These are phyloP conservation scores for Torulaspora pretoriensis DNA, from an alignment of 1,139 yeast genomes.

Conservation along the genomic window DNA sequence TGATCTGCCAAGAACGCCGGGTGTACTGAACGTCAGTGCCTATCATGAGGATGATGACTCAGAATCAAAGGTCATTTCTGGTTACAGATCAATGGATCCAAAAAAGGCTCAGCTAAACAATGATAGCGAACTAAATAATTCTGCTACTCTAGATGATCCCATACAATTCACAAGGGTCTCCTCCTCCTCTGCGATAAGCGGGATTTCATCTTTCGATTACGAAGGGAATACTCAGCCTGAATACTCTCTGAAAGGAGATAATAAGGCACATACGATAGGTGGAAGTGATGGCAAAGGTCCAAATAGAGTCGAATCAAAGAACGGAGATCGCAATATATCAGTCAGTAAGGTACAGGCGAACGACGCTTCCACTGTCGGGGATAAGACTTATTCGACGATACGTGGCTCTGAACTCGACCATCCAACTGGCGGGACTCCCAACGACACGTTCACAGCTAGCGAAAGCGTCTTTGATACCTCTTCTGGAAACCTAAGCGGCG, in stretches of 20 bases:
- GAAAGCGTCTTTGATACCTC: conserved; percentile 14
- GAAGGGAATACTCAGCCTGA: conserved; percentile 16
- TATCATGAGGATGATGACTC: conserved; percentile 27
- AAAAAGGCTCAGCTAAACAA: conserved; percentile 5
- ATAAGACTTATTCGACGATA: conserved; percentile 28
- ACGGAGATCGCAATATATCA: conserved; percentile 2
- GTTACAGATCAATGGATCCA: conserved; percentile 20
- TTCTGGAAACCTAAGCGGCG: conserved; percentile 9
- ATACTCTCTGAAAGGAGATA: conserved; percentile 5
- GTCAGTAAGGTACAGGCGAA: conserved; percentile 5
- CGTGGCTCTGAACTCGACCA: conserved; percentile 21
- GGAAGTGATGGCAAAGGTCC: conserved; percentile 11
- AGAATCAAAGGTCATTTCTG: conserved; percentile 10
- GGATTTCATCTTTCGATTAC: conserved; percentile 21
- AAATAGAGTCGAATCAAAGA: not conserved
- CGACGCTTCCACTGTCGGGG: conserved; percentile 20
- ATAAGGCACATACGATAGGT: conserved; percentile 16
- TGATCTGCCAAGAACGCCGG: conserved; percentile 56
- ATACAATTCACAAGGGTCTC: conserved; percentile 41
- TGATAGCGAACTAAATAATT: conserved; percentile 8
- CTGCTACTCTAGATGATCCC: conserved; percentile 38
- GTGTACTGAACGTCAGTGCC: conserved; percentile 55
- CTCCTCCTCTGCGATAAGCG: conserved; percentile 34
- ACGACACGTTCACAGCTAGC: conserved; percentile 15
- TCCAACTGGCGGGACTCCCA: conserved; percentile 12